A percentile compares a stretch with the other conserved stretches of the same genome.
These are phyloP conservation scores for Penicillium rolfsii DNA, from an alignment of 2,329 filamentous ascomycete genomes.

Conservation along the genomic window DNA sequence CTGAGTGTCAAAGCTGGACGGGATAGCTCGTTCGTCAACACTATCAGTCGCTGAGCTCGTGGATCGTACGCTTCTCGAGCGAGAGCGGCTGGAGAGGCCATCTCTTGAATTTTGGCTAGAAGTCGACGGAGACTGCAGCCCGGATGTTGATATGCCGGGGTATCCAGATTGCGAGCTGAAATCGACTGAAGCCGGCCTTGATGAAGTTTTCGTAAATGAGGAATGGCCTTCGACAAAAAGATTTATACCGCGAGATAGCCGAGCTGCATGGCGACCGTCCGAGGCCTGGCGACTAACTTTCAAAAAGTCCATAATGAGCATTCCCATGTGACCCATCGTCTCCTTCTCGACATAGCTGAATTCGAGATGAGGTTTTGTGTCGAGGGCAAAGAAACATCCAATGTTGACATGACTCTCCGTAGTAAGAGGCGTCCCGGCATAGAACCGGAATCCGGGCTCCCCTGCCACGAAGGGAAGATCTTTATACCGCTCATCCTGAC, in stretches of 20 bases:
- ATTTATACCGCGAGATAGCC: slow-evolving; percentile 17
- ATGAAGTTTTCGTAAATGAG: not conserved
- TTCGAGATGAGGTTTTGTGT: slow-evolving; percentile 8
- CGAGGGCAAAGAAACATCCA: slow-evolving; percentile 19
- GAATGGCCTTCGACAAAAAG: slow-evolving; percentile 16
- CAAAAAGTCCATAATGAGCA: slow-evolving; percentile 21
- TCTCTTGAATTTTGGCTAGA: not conserved
- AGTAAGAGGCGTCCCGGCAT: slow-evolving; percentile 62
- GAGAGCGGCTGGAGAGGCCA: not conserved
- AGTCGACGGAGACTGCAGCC: not conserved
- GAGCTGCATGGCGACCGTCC: slow-evolving; percentile 14
- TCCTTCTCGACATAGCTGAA: slow-evolving; percentile 14
- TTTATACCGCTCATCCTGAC: slow-evolving; percentile 40
- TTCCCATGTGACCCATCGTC: slow-evolving; percentile 14
- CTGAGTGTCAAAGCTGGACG: not conserved
- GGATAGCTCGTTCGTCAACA: not conserved
- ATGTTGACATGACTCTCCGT: slow-evolving; percentile 54
- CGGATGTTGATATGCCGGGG: not conserved
- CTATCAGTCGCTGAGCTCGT: not conserved
- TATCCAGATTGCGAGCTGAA: not conserved
- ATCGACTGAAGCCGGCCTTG: not conserved
- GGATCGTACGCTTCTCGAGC: not conserved
- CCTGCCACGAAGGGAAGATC: slow-evolving; percentile 36
- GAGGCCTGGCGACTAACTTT: slow-evolving; percentile 16
- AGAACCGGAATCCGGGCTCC: slow-evolving; percentile 51